Evolutionary conservation across 2,329 filamentous ascomycete species (phyloP).

Genomic region (Endothia cerciana): DNA sequence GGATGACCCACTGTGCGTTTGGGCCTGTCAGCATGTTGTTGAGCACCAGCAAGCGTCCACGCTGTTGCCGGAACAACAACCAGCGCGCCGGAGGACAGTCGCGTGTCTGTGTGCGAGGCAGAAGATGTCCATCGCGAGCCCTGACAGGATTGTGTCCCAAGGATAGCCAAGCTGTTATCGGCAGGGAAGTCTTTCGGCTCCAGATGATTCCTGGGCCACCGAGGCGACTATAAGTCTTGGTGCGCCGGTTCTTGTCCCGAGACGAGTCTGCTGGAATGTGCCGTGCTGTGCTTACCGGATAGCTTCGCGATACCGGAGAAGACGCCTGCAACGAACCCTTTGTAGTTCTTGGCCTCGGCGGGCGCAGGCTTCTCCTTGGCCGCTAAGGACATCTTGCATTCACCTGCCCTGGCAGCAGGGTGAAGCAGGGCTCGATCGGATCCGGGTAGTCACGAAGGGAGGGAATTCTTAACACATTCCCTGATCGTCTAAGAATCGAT

Average conservation of each 20-base stretch:
- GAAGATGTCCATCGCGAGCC: too few species aligned
- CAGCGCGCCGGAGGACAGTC: too few species aligned
- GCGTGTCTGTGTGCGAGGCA: background rate
- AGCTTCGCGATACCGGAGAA: slow-evolving; percentile 94
- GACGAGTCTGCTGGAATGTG: background rate
- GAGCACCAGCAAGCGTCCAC: background rate
- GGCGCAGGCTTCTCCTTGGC: slow-evolving; percentile 39
- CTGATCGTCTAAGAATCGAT: background rate
- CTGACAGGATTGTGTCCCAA: too few species aligned
- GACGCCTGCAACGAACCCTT: slow-evolving; percentile 95
- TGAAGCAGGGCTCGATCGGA: background rate
- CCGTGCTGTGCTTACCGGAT: slow-evolving; percentile 63
- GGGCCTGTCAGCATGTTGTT: background rate
- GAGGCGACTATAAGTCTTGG: too few species aligned
- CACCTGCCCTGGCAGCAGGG: slow-evolving; percentile 15
- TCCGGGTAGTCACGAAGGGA: background rate
- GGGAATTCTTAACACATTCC: background rate
- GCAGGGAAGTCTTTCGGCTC: too few species aligned
- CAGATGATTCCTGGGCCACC: too few species aligned
- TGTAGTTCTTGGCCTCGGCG: slow-evolving; percentile 66
- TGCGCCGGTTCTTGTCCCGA: background rate
- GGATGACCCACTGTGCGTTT: slow-evolving; percentile 62
- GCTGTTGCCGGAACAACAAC: too few species aligned
- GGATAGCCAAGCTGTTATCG: too few species aligned
- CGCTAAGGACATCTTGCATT: slow-evolving; percentile 23